Evolutionary conservation across 305 asterid genomes (phyloP), one percentile per base, ranked within the genome.

Genomic region (Fraxinus sp.): DNA sequence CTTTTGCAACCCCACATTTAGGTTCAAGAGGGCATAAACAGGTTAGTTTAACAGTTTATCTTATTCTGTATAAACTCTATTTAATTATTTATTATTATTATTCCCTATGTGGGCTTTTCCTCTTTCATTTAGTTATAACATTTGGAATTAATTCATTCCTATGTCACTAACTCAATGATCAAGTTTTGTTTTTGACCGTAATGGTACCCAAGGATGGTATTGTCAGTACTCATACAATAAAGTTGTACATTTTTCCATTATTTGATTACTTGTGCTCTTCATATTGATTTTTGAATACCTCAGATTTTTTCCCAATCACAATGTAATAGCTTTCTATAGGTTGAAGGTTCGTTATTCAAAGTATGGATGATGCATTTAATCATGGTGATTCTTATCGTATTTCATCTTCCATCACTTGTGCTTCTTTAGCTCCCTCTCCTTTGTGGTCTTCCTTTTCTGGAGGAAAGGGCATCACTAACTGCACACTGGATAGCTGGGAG

Each of bases 1-100:
- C 98, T 43, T 87, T 95, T 84, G 98, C 98, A 49, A 95, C 98
- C 75, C 98, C 98, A 2, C 98, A 95, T 89, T 83, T 95, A 82
- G 98, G 98, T 75, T 92, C 97, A 26, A 93, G 91, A 88, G 97
- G 98, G 78, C 89, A 93, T 87, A 92, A 93, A 81, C 98, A 95
- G 93, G 98, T 93, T 28, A 64, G 10, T 55, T 79, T 10, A 28
- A 84, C 33, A 66, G 20, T 77, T 22, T 46, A 18, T 83, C 55
- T 80, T 70, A 33, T 66, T 74, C 26, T 13, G 64, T 68, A 2
- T 16, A 33, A 30, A 71, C 41, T 71, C 26, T 32, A 7, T 14
- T 43, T 52, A 24, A 7, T 39, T 18, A 46, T 30, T 26, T 26
- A 26, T 70, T 24, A 57, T 75, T 26, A 75, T 78, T 28, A 10